phyloP scores from a whole-genome alignment of 1,284 basidiomycete species.

The Melanopsichium pennsylvanicum region DNA sequence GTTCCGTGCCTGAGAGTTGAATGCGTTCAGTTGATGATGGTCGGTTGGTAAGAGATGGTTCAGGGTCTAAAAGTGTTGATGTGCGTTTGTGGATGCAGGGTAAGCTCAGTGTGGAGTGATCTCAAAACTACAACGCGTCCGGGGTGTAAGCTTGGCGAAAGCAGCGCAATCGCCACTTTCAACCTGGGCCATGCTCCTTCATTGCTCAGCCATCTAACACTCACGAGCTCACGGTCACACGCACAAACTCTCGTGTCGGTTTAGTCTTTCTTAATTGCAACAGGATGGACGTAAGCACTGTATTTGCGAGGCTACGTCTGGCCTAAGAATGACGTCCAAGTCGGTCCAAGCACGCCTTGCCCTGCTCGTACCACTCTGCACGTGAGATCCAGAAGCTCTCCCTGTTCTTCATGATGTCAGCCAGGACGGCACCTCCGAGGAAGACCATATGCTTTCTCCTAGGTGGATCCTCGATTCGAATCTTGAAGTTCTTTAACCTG shows the following conservation, averaged over 20 bases:
- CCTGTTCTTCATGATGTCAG: constrained; percentile 96
- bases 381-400: constrained; percentile 80
- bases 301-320: background rate
- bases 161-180: too few relatives aligned
- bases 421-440: constrained; percentile 81
- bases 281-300: too few relatives aligned
- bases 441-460: constrained; percentile 99
- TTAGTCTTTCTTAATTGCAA: too few relatives aligned
- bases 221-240: too few relatives aligned
- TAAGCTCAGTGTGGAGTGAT: background rate
- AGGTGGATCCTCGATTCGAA: constrained; percentile 96
- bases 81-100: constrained; percentile 1
- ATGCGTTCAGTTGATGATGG: constrained; percentile 1
- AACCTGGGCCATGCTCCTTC: too few relatives aligned
- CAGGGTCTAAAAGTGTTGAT: background rate
- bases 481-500: constrained; percentile 98
- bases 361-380: constrained; percentile 65
- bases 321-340: constrained; percentile 59
- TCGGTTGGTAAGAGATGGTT: background rate
- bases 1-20: background rate
- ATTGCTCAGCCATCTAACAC: too few relatives aligned
- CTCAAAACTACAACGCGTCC: too few relatives aligned
- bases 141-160: too few relatives aligned
- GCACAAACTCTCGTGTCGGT: too few relatives aligned
- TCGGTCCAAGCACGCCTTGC: constrained; percentile 57